Percentiles rank a stretch among this genome's conserved stretches.
phyloP scores from a whole-genome alignment of 2,329 filamentous ascomycete genomes.

The Diatrype stigma region DNA sequence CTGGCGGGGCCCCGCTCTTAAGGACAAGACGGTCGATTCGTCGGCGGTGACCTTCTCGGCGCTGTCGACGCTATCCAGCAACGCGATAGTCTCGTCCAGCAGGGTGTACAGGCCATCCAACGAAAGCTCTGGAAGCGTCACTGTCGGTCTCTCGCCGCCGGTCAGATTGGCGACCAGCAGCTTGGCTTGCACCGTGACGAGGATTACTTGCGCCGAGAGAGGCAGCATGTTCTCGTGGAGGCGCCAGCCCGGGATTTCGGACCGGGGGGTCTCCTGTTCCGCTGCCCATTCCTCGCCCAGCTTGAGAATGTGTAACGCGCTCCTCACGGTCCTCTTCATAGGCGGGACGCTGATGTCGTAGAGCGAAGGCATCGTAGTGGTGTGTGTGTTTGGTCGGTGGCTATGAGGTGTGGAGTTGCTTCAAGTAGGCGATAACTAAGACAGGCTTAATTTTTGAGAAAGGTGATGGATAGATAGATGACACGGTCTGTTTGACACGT shows the following conservation, averaged over 20 bases:
- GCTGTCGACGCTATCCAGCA: conserved; percentile 23
- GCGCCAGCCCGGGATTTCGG: conserved; percentile 26
- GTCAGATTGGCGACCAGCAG: conserved; percentile 27
- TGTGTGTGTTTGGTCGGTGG: not conserved
- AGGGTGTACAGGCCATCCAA: conserved; percentile 31
- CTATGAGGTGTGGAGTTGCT: not conserved
- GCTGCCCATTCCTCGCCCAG: conserved; percentile 32
- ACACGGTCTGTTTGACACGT: too few relatives aligned
- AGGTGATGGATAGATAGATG: too few relatives aligned
- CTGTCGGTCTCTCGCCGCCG: conserved; percentile 24
- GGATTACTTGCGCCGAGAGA: conserved; percentile 37
- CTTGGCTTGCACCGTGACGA: conserved; percentile 17
- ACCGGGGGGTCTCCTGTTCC: conserved; percentile 16
- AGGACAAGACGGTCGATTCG: conserved; percentile 24
- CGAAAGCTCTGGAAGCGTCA: conserved; percentile 25
- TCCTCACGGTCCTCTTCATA: conserved; percentile 27
- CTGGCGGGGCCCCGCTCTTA: conserved; percentile 28
- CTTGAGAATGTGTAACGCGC: conserved; percentile 31
- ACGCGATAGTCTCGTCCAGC: conserved; percentile 27
- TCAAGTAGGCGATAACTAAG: not conserved
- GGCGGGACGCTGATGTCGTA: conserved; percentile 35
- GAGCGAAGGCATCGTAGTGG: conserved; percentile 29
- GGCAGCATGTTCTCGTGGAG: conserved; percentile 40
- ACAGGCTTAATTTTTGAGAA: too few relatives aligned
- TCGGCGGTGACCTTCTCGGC: conserved; percentile 30